A percentile compares a stretch with the other conserved stretches of the same genome.
These are phyloP conservation scores for Thuja plicata DNA, from an alignment of 83 land plant genomes.

Conservation along the genomic window DNA sequence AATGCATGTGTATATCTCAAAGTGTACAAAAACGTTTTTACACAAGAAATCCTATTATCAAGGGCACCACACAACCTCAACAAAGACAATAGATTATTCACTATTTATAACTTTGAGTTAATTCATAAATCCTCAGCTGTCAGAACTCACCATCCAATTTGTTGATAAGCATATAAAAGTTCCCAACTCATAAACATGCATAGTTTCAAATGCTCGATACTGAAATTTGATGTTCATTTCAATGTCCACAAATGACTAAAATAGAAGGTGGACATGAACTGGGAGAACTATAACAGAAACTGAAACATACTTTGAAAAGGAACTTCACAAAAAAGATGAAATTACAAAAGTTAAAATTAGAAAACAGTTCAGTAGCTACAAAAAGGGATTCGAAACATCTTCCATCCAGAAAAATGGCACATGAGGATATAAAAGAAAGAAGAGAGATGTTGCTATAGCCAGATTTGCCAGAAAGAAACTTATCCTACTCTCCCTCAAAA, in stretches of 20 bases:
- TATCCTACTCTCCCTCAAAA: not conserved
- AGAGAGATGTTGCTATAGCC: not conserved
- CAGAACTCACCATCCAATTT: not conserved
- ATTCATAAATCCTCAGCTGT: not conserved
- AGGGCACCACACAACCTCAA: not conserved
- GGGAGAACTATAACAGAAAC: not conserved
- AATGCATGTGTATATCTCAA: not conserved
- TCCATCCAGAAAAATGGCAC: not conserved
- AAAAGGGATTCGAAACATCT: not conserved
- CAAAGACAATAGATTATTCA: not conserved
- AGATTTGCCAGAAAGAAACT: not conserved
- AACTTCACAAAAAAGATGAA: not conserved
- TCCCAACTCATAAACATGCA: not conserved
- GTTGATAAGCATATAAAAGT: not conserved
- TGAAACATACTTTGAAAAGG: not conserved
- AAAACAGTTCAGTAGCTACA: not conserved
- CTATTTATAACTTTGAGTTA: not conserved
- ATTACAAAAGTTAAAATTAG: not conserved
- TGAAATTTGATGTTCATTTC: not conserved
- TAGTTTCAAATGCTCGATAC: not conserved
- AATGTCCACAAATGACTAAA: not conserved
- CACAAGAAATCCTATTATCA: not conserved
- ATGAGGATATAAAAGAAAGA: not conserved
- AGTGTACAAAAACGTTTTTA: not conserved
- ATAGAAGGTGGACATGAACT: not conserved